Evolutionary conservation across 345 rosid genomes (phyloP).

Genomic region (Corymbia maculata): DNA sequence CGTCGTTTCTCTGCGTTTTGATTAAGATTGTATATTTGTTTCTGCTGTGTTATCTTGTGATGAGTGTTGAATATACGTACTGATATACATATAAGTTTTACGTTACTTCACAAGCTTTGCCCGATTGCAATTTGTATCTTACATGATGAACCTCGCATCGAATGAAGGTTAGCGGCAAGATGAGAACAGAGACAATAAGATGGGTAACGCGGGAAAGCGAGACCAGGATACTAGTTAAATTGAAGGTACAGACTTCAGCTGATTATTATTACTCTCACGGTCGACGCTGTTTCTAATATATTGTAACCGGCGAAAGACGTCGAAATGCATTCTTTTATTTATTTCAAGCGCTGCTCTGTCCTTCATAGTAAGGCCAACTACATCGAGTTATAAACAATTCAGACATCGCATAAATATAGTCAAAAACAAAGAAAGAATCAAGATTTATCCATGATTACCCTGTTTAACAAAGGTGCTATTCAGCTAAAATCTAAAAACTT

Average conservation of each 20-base stretch:
- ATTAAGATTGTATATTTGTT: not conserved
- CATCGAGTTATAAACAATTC: not conserved
- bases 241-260: not conserved
- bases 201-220: not conserved
- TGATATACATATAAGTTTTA: not conserved
- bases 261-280: not conserved
- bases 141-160: not conserved
- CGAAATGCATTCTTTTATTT: not conserved
- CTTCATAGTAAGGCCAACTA: not conserved
- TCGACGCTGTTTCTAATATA: not conserved
- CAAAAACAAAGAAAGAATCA: not conserved
- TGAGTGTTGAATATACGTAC: not conserved
- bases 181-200: not conserved
- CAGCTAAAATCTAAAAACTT: not conserved
- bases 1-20: not conserved
- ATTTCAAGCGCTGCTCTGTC: not conserved
- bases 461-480: not conserved
- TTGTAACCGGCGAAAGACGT: not conserved
- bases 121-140: not conserved
- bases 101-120: not conserved
- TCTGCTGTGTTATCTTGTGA: not conserved
- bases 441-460: not conserved
- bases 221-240: not conserved
- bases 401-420: not conserved
- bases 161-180: not conserved